These are phyloP conservation scores for Leucosporidium scottii DNA, from an alignment of 768 basidiomycete genomes.

Conservation along the genomic window DNA sequence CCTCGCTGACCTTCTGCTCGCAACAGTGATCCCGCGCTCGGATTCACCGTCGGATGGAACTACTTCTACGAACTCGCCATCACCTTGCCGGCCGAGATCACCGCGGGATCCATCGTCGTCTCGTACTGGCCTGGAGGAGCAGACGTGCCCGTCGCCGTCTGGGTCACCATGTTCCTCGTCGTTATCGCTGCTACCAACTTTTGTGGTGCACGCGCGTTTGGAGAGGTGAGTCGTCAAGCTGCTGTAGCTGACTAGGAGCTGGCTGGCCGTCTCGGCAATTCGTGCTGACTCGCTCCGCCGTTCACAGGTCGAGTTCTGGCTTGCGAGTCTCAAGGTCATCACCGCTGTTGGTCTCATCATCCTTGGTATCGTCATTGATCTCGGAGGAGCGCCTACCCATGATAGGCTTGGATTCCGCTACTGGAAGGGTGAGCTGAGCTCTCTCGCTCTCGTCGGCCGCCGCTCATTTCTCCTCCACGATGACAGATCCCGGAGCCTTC, in stretches of 20 bases:
- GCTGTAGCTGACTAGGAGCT: background rate
- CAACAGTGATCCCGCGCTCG: conserved; percentile 41
- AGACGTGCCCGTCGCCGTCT: conserved; percentile 25
- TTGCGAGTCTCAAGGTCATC: conserved; percentile 44
- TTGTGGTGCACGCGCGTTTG: conserved; percentile 27
- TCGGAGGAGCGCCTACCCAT: conserved; percentile 43
- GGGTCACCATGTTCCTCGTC: conserved; percentile 23
- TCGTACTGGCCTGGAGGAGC: conserved; percentile 26
- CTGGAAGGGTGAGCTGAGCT: conserved; percentile 27
- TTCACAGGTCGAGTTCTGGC: conserved; percentile 41
- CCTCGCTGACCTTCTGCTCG: conserved; percentile 12
- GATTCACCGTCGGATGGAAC: conserved; percentile 36
- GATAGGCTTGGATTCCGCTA: conserved; percentile 41
- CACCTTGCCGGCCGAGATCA: conserved; percentile 33
- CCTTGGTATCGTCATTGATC: conserved; percentile 40
- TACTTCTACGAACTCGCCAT: conserved; percentile 43
- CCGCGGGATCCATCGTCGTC: conserved; percentile 31
- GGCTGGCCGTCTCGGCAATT: background rate
- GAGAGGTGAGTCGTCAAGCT: conserved; percentile 17
- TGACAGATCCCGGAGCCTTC: conserved; percentile 18
- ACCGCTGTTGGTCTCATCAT: conserved; percentile 44
- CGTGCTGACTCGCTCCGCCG: background rate
- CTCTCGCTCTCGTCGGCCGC: background rate
- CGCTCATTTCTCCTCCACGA: conserved; percentile 18
- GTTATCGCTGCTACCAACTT: conserved; percentile 32